phyloP scores from a whole-genome alignment of 73 alveolate species.

The Paramecium bursaria region DNA sequence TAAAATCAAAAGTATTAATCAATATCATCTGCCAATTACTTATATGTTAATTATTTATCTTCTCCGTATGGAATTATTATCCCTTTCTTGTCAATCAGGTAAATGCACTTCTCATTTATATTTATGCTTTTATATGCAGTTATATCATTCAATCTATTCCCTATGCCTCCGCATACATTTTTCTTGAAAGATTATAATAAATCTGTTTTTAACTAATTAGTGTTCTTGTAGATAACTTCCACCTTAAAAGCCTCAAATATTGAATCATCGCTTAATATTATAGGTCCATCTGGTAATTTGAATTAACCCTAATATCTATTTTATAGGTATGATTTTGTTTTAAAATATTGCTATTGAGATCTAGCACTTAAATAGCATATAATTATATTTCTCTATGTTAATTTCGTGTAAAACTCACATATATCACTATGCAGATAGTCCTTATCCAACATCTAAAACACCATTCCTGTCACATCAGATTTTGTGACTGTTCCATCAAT shows the following conservation, averaged over 20 bases:
- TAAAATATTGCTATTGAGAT: constrained; percentile 1
- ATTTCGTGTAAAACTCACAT: neutral
- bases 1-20: too few species aligned
- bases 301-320: neutral
- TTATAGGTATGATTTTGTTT: neutral
- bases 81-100: too few species aligned
- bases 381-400: neutral
- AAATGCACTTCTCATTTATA: too few species aligned
- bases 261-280: neutral
- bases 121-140: too few species aligned
- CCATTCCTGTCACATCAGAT: constrained; percentile 31
- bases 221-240: constrained; percentile 20
- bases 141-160: constrained; percentile 23
- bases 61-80: too few species aligned
- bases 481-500: constrained; percentile 45
- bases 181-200: constrained; percentile 1
- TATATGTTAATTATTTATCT: too few species aligned
- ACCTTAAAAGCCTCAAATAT: constrained; percentile 36
- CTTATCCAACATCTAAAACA: neutral
- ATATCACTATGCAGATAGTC: constrained; percentile 2
- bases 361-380: constrained; percentile 42
- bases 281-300: constrained; percentile 25
- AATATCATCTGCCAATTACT: too few species aligned
- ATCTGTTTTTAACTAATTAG: constrained; percentile 4
- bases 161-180: constrained; percentile 41